Evolutionary conservation across 2,329 filamentous ascomycete species (phyloP).

Genomic region (Fusarium luffae): DNA sequence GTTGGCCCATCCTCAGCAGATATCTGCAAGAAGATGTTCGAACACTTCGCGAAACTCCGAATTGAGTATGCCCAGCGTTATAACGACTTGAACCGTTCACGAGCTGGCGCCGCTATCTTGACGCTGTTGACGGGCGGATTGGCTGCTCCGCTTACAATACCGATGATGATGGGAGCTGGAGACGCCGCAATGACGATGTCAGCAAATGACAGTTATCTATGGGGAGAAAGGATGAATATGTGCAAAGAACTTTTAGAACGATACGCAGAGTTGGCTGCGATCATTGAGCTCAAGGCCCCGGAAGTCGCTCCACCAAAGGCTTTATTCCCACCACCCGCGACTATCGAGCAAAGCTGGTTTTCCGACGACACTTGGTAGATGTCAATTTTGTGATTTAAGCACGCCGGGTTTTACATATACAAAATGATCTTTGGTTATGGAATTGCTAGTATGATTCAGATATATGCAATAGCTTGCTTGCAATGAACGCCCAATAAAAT

Average conservation of each 20-base stretch:
- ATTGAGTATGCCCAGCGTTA: constrained; percentile 12
- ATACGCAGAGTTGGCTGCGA: neutral
- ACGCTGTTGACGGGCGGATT: constrained; percentile 2
- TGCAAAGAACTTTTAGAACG: neutral
- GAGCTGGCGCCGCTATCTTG: constrained; percentile 16
- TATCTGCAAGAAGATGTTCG: constrained; percentile 3
- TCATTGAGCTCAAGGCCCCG: neutral
- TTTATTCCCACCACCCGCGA: neutral
- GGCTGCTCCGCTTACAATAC: constrained; percentile 16
- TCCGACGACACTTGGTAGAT: constrained; percentile 12
- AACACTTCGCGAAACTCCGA: constrained; percentile 11
- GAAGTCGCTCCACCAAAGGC: neutral
- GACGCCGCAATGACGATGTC: constrained; percentile 11
- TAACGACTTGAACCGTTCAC: neutral
- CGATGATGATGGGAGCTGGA: constrained; percentile 20
- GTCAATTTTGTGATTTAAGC: neutral
- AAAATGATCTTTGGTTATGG: neutral
- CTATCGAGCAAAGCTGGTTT: constrained; percentile 17
- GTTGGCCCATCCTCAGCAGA: neutral
- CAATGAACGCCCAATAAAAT: neutral
- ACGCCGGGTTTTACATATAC: neutral
- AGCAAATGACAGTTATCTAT: neutral
- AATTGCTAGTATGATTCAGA: neutral
- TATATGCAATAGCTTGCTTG: neutral
- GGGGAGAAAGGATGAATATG: neutral